Percentiles rank a stretch among this genome's conserved stretches.
These are phyloP conservation scores for Bryoerythrophyllum caledonicum DNA, from an alignment of 225 moss, liverwort and hornwort species.

Conservation along the genomic window DNA sequence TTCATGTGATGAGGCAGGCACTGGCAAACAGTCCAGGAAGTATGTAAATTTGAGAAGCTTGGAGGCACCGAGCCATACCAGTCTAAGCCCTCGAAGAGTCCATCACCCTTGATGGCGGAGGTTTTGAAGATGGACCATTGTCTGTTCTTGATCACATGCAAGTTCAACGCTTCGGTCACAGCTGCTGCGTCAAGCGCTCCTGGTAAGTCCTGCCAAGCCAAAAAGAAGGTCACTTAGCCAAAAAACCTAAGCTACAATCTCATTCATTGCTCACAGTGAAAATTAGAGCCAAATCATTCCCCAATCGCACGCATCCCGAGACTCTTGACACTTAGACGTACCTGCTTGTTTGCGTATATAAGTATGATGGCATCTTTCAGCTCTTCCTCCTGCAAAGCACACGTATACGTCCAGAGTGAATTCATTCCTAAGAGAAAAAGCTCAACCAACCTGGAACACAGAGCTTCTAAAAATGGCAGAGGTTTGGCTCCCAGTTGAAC, in stretches of 20 bases:
- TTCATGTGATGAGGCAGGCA: neutral
- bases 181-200: slow-evolving; percentile 83
- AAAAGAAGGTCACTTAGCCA: neutral
- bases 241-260: neutral
- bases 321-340: neutral
- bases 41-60: no score
- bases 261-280: neutral
- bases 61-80: neutral
- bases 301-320: neutral
- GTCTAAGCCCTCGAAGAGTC: slow-evolving; percentile 78
- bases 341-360: slow-evolving; percentile 98
- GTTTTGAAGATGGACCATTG: slow-evolving; percentile 91
- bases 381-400: slow-evolving; percentile 35
- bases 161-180: slow-evolving; percentile 72
- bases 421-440: neutral
- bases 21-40: neutral
- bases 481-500: neutral
- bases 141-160: slow-evolving; percentile 79
- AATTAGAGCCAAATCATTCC: neutral
- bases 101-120: slow-evolving; percentile 79
- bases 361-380: slow-evolving; percentile 72
- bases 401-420: neutral
- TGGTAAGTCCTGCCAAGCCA: slow-evolving; percentile 59
- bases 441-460: neutral
- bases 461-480: neutral